phyloP scores from a whole-genome alignment of 139 green algal species.

The Micromonas pusilla region DNA sequence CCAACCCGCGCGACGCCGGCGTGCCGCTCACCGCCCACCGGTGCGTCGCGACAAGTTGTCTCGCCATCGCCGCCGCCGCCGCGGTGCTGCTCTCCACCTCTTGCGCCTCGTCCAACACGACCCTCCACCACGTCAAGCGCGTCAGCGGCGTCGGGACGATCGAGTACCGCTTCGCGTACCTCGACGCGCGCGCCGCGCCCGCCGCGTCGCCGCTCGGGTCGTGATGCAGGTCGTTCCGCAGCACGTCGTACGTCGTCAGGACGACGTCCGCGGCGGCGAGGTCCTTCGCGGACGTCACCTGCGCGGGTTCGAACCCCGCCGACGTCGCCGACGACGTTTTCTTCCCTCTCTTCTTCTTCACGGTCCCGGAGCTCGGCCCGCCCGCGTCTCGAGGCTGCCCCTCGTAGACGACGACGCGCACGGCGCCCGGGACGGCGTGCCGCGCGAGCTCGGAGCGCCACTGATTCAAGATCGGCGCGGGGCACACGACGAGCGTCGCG shows the following conservation, averaged over 20 bases:
- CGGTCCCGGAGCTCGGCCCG: neutral
- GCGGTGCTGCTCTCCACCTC: conserved; percentile 51
- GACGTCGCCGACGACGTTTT: neutral
- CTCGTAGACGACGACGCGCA: conserved; percentile 12
- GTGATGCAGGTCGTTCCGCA: conserved; percentile 53
- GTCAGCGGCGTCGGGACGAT: conserved; percentile 54
- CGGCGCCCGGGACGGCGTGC: neutral
- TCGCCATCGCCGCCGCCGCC: neutral
- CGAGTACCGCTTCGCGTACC: neutral
- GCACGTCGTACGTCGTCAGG: conserved; percentile 83
- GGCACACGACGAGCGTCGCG: conserved; percentile 85
- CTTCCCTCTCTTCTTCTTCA: neutral
- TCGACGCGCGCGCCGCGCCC: neutral
- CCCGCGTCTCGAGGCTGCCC: neutral
- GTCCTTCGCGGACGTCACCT: neutral
- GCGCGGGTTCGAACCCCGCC: too few species aligned
- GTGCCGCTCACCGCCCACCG: conserved; percentile 16
- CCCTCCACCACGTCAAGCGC: conserved; percentile 74
- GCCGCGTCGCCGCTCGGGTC: neutral
- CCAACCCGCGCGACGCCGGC: neutral
- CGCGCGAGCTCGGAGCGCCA: conserved; percentile 59
- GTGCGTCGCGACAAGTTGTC: neutral
- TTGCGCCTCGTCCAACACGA: conserved; percentile 89
- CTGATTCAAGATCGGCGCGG: conserved; percentile 74
- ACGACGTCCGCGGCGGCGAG: conserved; percentile 73